Conservation (phyloP, 1,139 yeast genomes). For the Saccharomyces pastorianus region DNA sequence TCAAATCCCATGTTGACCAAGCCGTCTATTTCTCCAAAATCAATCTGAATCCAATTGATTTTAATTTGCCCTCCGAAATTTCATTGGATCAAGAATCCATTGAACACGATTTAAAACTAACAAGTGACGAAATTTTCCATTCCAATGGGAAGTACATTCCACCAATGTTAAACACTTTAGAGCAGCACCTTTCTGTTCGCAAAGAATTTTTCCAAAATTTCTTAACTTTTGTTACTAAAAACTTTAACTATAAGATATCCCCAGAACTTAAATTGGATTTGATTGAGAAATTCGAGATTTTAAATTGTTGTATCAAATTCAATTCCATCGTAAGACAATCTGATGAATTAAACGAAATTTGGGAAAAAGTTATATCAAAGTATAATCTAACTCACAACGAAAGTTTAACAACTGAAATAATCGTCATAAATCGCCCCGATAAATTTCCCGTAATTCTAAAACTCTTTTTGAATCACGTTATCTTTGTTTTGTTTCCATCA, state of each 20-base stretch:
- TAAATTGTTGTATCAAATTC: conserved; percentile 45
- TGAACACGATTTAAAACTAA: conserved; percentile 41
- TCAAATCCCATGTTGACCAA: conserved; percentile 72
- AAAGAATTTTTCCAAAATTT: conserved; percentile 37
- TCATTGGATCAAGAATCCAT: conserved; percentile 35
- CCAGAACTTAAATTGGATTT: conserved; percentile 22
- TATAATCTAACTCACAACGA: conserved; percentile 5
- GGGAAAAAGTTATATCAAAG: conserved; percentile 16
- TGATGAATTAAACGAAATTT: conserved; percentile 13
- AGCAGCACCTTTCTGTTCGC: conserved; percentile 40
- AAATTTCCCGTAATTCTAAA: conserved; percentile 36
- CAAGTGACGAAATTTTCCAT: conserved; percentile 48
- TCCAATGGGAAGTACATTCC: conserved; percentile 43
- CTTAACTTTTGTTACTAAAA: conserved; percentile 40
- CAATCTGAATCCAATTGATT: conserved; percentile 45
- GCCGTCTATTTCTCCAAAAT: conserved; percentile 49
- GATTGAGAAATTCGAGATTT: conserved; percentile 40
- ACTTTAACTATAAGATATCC: conserved; percentile 38
- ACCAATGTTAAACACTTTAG: conserved; percentile 37
- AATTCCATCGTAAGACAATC: conserved; percentile 22
- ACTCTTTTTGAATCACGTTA: conserved; percentile 30
- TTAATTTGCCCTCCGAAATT: conserved; percentile 41
- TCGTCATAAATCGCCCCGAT: conserved; percentile 29
- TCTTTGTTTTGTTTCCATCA: conserved; percentile 9
- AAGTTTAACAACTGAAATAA: conserved; percentile 6